Percentiles rank a stretch among this genome's conserved stretches.
Conservation (phyloP, 2,329 filamentous ascomycete genomes). For the Neofusicoccum sp. region DNA sequence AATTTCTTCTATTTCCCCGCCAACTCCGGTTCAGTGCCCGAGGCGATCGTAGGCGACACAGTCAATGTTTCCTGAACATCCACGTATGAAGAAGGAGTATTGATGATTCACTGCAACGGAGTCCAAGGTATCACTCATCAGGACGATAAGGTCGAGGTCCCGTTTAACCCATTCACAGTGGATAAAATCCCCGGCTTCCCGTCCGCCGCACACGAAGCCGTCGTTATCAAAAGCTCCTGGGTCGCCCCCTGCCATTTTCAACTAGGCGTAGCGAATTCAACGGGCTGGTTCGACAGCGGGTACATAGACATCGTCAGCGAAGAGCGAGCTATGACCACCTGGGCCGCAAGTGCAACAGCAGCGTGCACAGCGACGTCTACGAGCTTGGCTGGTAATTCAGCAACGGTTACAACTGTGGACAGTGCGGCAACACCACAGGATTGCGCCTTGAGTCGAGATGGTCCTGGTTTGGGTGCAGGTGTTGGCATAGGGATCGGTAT, state of each 20-base stretch:
- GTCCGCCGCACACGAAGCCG: neutral
- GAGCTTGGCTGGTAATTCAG: too few species aligned
- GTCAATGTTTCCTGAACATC: neutral
- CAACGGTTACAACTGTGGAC: neutral
- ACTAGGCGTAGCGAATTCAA: neutral
- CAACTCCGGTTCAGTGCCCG: neutral
- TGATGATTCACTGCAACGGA: neutral
- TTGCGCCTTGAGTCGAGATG: neutral
- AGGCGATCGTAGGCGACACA: neutral
- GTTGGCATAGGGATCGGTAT: neutral
- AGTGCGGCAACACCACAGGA: neutral
- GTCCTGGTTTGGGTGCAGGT: neutral
- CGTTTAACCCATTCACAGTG: neutral
- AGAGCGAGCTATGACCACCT: neutral
- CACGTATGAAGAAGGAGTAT: neutral
- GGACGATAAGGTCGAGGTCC: too few species aligned
- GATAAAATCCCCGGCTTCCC: neutral
- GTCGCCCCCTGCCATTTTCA: neutral
- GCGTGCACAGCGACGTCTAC: neutral
- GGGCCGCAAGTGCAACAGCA: neutral
- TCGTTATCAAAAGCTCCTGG: neutral
- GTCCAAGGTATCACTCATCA: neutral
- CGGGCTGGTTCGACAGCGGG: neutral
- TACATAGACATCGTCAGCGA: neutral
- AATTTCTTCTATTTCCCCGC: constrained; percentile 1